Percentiles rank a stretch among this genome's conserved stretches.
These are phyloP conservation scores for Plasmodium reichenowi DNA, from an alignment of 169 alveolate species.

Conservation along the genomic window DNA sequence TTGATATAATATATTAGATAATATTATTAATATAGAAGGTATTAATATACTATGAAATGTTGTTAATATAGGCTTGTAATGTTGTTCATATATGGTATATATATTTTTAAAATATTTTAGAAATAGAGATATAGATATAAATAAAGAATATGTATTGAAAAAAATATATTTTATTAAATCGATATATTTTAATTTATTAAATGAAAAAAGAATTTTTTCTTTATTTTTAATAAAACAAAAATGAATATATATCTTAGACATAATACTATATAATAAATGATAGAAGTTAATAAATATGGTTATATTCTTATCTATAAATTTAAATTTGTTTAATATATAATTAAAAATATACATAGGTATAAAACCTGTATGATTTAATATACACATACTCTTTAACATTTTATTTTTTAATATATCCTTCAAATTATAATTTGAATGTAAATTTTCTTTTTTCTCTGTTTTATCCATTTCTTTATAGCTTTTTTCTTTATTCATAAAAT, in stretches of 20 bases:
- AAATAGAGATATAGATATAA: conserved; percentile 20
- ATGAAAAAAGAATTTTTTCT: background rate
- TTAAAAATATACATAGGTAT: conserved; percentile 37
- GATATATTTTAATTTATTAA: background rate
- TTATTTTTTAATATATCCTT: background rate
- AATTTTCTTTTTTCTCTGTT: background rate
- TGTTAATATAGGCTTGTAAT: background rate
- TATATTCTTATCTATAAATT: conserved; percentile 7
- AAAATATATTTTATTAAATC: background rate
- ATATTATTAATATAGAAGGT: conserved; percentile 39
- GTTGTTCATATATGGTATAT: conserved; percentile 16
- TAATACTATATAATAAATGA: conserved; percentile 11
- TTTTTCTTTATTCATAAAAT: no score
- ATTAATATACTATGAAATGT: conserved; percentile 24
- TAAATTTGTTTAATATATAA: conserved; percentile 12
- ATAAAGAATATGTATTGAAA: conserved; percentile 5
- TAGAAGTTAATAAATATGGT: conserved; percentile 29
- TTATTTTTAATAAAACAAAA: conserved; percentile 26
- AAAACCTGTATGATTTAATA: conserved; percentile 48
- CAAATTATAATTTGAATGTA: background rate
- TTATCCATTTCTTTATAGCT: background rate
- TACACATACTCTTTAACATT: conserved; percentile 45
- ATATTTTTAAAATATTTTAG: conserved; percentile 13
- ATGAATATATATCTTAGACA: conserved; percentile 27
- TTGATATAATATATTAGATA: conserved; percentile 46